These are phyloP conservation scores for Aphanocladium album DNA, from an alignment of 2,329 filamentous ascomycete genomes.

Conservation along the genomic window DNA sequence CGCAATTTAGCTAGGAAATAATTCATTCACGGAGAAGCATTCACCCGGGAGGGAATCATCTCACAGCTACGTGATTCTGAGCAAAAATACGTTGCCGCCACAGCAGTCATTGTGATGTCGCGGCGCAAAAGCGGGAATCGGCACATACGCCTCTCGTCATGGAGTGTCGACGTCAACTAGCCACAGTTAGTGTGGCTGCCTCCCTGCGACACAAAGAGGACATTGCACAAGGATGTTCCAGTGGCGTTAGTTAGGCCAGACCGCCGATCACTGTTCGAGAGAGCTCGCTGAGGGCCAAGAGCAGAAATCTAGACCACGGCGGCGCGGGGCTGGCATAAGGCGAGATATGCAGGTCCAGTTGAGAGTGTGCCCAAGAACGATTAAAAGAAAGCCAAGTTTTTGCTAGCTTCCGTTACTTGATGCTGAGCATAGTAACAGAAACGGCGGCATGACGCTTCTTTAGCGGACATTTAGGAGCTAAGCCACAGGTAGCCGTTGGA, in stretches of 20 bases:
- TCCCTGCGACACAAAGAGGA: background rate
- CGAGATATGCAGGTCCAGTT: background rate
- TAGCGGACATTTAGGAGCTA: background rate
- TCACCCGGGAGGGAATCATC: background rate
- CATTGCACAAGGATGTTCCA: background rate
- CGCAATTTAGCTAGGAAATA: background rate
- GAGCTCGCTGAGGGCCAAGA: background rate
- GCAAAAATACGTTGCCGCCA: background rate
- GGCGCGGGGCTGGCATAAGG: background rate
- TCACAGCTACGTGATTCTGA: background rate
- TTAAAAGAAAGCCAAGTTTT: background rate
- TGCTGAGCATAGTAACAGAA: background rate
- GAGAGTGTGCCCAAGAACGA: no score
- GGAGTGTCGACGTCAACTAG: background rate
- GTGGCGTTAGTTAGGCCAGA: background rate
- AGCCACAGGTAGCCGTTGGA: conserved; percentile 5
- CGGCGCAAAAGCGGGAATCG: background rate
- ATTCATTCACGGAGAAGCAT: no score
- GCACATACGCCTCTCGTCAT: background rate
- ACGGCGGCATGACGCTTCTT: background rate
- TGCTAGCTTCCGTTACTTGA: background rate
- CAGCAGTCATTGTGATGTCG: background rate
- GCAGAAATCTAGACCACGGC: background rate
- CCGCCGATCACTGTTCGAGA: background rate
- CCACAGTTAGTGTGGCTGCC: conserved; percentile 8